phyloP scores from a whole-genome alignment of 306 rosid genomes.

The Castanea sativa region DNA sequence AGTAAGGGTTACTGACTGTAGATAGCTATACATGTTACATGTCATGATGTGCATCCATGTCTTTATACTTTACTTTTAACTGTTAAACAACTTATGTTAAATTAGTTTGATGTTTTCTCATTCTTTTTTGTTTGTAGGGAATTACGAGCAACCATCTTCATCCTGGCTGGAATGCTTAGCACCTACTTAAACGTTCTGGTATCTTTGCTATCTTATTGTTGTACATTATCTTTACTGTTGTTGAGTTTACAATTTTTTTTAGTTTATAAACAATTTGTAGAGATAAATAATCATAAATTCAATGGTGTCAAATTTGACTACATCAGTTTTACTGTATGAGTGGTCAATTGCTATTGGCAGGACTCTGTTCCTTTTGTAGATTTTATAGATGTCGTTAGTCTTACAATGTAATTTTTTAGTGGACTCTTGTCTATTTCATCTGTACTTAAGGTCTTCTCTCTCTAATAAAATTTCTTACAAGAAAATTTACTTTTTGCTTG shows the following conservation, averaged over 20 bases:
- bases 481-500: not conserved
- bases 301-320: not conserved
- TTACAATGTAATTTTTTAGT: not conserved
- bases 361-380: not conserved
- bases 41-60: not conserved
- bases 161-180: conserved; percentile 89
- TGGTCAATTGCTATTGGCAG: not conserved
- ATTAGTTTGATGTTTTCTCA: conserved; percentile 1
- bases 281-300: not conserved
- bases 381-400: not conserved
- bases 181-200: conserved; percentile 89
- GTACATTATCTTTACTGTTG: conserved; percentile 18
- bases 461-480: not conserved
- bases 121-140: conserved; percentile 57
- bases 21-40: not conserved
- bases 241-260: conserved; percentile 9
- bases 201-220: conserved; percentile 38
- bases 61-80: not conserved
- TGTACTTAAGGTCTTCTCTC: not conserved
- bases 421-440: not conserved
- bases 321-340: not conserved
- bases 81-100: not conserved
- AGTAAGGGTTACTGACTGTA: not conserved
- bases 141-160: conserved; percentile 55
- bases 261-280: not conserved